Percentiles rank a stretch among this genome's conserved stretches.
These are phyloP conservation scores for Alternaria gansuensis DNA, from an alignment of 2,329 filamentous ascomycete species.

Conservation along the genomic window DNA sequence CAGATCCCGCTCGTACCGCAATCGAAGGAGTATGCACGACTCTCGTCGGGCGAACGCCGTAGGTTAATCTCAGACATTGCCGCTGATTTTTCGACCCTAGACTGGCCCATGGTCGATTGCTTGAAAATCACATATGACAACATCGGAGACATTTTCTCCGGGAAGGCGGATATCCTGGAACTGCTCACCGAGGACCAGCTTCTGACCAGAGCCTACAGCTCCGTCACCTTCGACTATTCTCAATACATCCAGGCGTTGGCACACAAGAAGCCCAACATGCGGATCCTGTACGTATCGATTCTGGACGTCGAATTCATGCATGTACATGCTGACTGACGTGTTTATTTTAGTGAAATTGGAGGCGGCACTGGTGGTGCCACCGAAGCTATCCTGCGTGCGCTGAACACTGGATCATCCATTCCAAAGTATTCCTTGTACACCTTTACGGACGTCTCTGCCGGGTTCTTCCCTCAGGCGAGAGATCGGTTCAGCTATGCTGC, in stretches of 20 bases:
- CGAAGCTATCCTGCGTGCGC: background rate
- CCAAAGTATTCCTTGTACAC: conserved; percentile 12
- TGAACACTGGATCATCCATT: background rate
- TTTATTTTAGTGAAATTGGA: background rate
- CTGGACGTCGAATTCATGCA: too few species aligned
- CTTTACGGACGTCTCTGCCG: conserved; percentile 27
- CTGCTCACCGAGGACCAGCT: background rate
- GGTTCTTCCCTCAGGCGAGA: conserved; percentile 16
- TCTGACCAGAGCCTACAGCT: background rate
- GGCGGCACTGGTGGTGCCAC: conserved; percentile 3
- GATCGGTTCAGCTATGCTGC: background rate
- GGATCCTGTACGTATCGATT: background rate
- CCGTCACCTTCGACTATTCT: background rate
- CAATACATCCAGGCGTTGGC: background rate
- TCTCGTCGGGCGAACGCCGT: too few species aligned
- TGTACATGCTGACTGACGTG: too few species aligned
- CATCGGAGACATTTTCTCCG: too few species aligned
- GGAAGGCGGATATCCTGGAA: too few species aligned
- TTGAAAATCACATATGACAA: too few species aligned
- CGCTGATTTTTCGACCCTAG: too few species aligned
- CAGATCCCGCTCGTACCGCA: too few species aligned
- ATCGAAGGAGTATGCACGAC: too few species aligned
- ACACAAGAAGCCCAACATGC: background rate
- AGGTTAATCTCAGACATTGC: too few species aligned
- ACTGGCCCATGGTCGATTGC: too few species aligned